These are phyloP conservation scores for Diplotaxis tenuifolia DNA, from an alignment of 345 rosid genomes.

Conservation along the genomic window DNA sequence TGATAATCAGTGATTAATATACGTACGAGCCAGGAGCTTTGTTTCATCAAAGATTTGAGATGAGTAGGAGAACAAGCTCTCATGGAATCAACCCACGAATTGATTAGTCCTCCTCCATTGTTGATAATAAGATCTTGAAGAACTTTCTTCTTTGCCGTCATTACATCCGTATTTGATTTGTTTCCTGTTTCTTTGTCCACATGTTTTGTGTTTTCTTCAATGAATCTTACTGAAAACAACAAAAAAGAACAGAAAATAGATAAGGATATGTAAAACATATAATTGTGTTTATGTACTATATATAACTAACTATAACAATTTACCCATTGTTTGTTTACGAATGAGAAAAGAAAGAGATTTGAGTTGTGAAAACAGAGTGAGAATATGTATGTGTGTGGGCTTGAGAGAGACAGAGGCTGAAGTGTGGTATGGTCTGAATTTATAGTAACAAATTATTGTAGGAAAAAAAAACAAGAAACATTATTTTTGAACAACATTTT, in stretches of 20 bases:
- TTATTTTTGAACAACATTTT: slow-evolving; percentile 4
- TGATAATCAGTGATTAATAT: slow-evolving; percentile 31
- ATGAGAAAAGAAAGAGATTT: not conserved
- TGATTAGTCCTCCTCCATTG: slow-evolving; percentile 48
- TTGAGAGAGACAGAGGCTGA: slow-evolving; percentile 36
- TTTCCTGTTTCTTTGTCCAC: slow-evolving; percentile 49
- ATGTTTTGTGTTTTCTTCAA: slow-evolving; percentile 38
- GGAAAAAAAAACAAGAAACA: not conserved
- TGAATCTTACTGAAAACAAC: slow-evolving; percentile 39
- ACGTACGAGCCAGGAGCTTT: slow-evolving; percentile 38
- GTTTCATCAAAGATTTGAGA: slow-evolving; percentile 38
- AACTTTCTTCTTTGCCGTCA: slow-evolving; percentile 29
- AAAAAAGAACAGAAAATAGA: not conserved
- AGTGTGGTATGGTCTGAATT: slow-evolving; percentile 32
- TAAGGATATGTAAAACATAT: slow-evolving; percentile 3
- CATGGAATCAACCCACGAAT: slow-evolving; percentile 82
- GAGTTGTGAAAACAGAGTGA: slow-evolving; percentile 29
- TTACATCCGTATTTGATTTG: slow-evolving; percentile 21
- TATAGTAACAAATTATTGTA: slow-evolving; percentile 36
- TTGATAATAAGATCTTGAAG: slow-evolving; percentile 35
- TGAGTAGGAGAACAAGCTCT: slow-evolving; percentile 90
- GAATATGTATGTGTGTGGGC: slow-evolving; percentile 27
- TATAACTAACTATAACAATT: slow-evolving; percentile 1
- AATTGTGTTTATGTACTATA: not conserved
- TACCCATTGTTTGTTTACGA: slow-evolving; percentile 29